Evolutionary conservation across 202 grass and related monocot genomes (phyloP).

Genomic region (Carex arenaria): DNA sequence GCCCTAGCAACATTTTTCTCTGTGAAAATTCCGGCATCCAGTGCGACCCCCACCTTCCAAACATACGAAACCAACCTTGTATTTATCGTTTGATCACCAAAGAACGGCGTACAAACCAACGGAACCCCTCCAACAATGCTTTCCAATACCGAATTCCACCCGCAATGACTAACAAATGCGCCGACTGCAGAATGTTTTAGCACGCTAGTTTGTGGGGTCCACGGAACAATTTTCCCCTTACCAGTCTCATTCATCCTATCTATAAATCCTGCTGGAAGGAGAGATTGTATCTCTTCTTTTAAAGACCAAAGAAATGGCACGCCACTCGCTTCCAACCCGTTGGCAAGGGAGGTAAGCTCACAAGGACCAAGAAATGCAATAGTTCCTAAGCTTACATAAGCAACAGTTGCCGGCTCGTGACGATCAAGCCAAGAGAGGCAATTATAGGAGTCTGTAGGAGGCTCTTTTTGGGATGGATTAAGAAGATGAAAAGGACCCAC

Average conservation of each 20-base stretch:
- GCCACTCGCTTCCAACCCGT: constrained; percentile 33
- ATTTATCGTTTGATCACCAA: background rate
- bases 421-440: constrained; percentile 62
- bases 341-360: constrained; percentile 27
- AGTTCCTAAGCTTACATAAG: constrained; percentile 66
- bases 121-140: background rate
- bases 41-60: background rate
- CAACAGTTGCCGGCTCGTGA: constrained; percentile 29
- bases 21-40: background rate
- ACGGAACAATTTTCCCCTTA: constrained; percentile 36
- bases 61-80: background rate
- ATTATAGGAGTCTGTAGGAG: constrained; percentile 21
- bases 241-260: constrained; percentile 8
- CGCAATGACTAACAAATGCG: constrained; percentile 59
- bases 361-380: constrained; percentile 1
- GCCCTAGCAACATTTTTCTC: background rate
- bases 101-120: background rate
- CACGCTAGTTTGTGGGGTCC: constrained; percentile 63
- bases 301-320: constrained; percentile 67
- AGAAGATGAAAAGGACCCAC: constrained; percentile 62
- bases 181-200: constrained; percentile 53
- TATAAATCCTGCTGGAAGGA: constrained; percentile 48
- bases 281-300: constrained; percentile 29
- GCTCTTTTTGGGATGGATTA: background rate
- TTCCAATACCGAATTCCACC: constrained; percentile 24